Conservation (phyloP, 2,329 filamentous ascomycete genomes). For the Microdochium paspali region DNA sequence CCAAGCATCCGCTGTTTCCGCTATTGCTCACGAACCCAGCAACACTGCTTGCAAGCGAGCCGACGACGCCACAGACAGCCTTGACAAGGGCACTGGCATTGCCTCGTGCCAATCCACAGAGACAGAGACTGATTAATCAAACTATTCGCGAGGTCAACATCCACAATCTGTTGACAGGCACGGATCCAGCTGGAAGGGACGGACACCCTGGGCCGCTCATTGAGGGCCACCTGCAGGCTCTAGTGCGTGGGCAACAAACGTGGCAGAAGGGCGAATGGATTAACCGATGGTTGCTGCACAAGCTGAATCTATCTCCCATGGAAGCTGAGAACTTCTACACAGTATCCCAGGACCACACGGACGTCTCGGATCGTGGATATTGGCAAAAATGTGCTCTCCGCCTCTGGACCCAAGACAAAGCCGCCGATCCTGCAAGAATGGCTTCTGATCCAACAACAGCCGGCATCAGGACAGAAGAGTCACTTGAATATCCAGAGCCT, state of each 20-base stretch:
- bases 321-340: slow-evolving; percentile 33
- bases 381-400: slow-evolving; percentile 33
- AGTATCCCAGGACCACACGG: slow-evolving; percentile 19
- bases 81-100: slow-evolving; percentile 23
- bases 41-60: background rate
- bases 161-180: slow-evolving; percentile 16
- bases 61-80: background rate
- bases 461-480: background rate
- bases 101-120: slow-evolving; percentile 37
- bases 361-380: slow-evolving; percentile 20
- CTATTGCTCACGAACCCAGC: slow-evolving; percentile 36
- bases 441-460: background rate
- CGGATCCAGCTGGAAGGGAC: slow-evolving; percentile 24
- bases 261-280: slow-evolving; percentile 37
- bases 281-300: slow-evolving; percentile 43
- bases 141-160: background rate
- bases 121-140: background rate
- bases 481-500: background rate
- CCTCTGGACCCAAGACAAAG: slow-evolving; percentile 28
- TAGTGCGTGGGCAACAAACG: slow-evolving; percentile 27
- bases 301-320: slow-evolving; percentile 34
- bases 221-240: slow-evolving; percentile 25
- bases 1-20: slow-evolving; percentile 31
- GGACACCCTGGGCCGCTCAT: slow-evolving; percentile 28
- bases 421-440: slow-evolving; percentile 7